These are phyloP conservation scores for Trichopus zeylanicus DNA, from an alignment of 116 monocot genomes.

Conservation along the genomic window DNA sequence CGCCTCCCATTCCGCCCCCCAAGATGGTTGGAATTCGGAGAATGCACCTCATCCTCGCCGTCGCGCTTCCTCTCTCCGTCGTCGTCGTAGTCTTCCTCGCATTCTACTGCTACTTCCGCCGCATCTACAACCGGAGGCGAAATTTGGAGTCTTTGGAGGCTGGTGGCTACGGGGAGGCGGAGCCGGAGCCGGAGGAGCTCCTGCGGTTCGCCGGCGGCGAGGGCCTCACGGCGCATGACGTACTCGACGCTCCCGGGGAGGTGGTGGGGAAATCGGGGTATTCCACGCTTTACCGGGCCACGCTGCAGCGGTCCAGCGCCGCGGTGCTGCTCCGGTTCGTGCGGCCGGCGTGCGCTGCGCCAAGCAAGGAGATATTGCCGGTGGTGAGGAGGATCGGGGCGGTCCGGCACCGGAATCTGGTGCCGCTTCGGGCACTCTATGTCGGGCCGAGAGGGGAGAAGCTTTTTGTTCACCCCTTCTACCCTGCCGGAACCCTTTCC, in stretches of 20 bases:
- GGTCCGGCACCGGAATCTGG: constrained; percentile 64
- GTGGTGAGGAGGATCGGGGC: constrained; percentile 40
- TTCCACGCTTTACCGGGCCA: constrained; percentile 76
- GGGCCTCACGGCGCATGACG: constrained; percentile 47
- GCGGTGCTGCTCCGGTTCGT: constrained; percentile 66
- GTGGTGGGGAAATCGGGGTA: constrained; percentile 78
- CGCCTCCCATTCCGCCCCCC: background rate
- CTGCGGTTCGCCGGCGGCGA: constrained; percentile 60
- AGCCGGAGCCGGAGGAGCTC: constrained; percentile 48
- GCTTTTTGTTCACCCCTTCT: constrained; percentile 82
- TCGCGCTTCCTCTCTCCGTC: background rate
- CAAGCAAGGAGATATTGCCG: constrained; percentile 43
- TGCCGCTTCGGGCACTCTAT: constrained; percentile 63
- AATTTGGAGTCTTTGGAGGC: background rate
- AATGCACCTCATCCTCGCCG: background rate
- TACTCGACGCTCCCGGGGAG: constrained; percentile 94
- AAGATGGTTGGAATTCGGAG: background rate
- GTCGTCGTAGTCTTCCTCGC: background rate
- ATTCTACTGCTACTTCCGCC: background rate
- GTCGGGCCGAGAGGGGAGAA: constrained; percentile 87
- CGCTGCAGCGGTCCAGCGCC: constrained; percentile 18
- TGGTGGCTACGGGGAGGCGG: background rate
- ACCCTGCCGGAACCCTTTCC: constrained; percentile 38
- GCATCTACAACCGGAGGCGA: background rate
- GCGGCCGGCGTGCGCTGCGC: constrained; percentile 54